phyloP scores from a whole-genome alignment of 768 basidiomycete genomes.

The Termitomyces eurrhizus region DNA sequence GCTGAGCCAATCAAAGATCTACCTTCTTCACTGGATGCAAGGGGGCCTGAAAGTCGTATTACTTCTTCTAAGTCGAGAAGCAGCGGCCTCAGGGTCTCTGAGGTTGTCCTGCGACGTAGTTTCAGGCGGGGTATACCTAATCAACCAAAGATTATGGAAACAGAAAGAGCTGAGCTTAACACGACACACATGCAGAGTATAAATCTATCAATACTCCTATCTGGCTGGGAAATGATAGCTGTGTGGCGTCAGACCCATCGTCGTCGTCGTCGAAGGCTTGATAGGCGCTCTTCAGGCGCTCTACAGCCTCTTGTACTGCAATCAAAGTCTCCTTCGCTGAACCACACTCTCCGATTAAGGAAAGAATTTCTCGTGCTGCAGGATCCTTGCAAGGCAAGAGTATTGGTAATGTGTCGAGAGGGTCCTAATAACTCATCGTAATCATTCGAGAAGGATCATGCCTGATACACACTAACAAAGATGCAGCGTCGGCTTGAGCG shows the following conservation, averaged over 20 bases:
- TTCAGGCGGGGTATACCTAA: slow-evolving; percentile 45
- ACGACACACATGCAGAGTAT: slow-evolving; percentile 35
- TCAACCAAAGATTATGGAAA: background rate
- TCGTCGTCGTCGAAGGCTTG: slow-evolving; percentile 20
- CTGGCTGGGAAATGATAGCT: slow-evolving; percentile 25
- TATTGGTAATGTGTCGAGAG: slow-evolving; percentile 37
- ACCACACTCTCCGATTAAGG: slow-evolving; percentile 35
- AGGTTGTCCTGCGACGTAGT: slow-evolving; percentile 36
- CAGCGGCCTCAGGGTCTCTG: slow-evolving; percentile 39
- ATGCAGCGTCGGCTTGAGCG: slow-evolving; percentile 19
- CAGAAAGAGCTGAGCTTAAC: background rate
- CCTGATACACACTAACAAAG: slow-evolving; percentile 18
- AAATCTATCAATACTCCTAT: slow-evolving; percentile 34
- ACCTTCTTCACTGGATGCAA: slow-evolving; percentile 27
- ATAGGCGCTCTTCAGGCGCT: slow-evolving; percentile 28
- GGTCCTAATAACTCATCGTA: slow-evolving; percentile 30
- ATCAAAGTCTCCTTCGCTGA: slow-evolving; percentile 46
- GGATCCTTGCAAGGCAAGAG: slow-evolving; percentile 35
- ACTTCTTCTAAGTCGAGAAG: slow-evolving; percentile 32
- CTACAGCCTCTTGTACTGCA: slow-evolving; percentile 41
- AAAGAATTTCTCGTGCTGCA: slow-evolving; percentile 34
- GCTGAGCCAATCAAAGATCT: slow-evolving; percentile 26
- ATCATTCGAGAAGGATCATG: background rate
- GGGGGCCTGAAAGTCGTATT: slow-evolving; percentile 22
- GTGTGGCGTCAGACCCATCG: slow-evolving; percentile 21